A percentile compares a stretch with the other conserved stretches of the same genome.
phyloP scores from a whole-genome alignment of 108 stramenopile genomes.

The Cyclotella cryptica region DNA sequence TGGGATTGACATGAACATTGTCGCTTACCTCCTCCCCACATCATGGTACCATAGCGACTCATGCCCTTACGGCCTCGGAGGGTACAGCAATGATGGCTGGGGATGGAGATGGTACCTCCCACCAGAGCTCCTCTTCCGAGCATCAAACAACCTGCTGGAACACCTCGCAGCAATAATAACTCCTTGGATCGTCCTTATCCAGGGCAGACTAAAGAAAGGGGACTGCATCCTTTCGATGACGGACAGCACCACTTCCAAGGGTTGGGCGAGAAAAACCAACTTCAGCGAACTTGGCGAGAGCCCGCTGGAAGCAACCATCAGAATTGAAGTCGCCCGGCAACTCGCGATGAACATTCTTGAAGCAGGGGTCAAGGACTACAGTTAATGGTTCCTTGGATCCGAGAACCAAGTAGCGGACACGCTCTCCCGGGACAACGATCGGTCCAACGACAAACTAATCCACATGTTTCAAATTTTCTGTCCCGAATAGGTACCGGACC shows the following conservation, averaged over 20 bases:
- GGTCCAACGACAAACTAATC: slow-evolving; percentile 12
- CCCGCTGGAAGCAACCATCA: neutral
- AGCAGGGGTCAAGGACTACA: slow-evolving; percentile 8
- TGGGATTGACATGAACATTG: slow-evolving; percentile 18
- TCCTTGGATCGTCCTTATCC: slow-evolving; percentile 16
- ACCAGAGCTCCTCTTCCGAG: slow-evolving; percentile 7
- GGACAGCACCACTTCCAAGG: slow-evolving; percentile 19
- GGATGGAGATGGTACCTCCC: slow-evolving; percentile 28
- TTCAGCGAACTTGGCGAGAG: slow-evolving; percentile 17
- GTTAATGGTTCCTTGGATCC: slow-evolving; percentile 33
- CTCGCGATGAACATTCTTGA: slow-evolving; percentile 1
- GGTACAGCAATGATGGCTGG: slow-evolving; percentile 7
- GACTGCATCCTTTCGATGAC: slow-evolving; percentile 28
- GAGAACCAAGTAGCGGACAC: slow-evolving; percentile 29
- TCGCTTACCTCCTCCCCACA: neutral
- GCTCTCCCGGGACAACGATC: slow-evolving; percentile 18
- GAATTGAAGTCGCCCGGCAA: neutral
- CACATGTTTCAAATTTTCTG: neutral
- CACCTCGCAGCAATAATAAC: slow-evolving; percentile 10
- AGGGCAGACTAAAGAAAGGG: neutral
- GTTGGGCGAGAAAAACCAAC: slow-evolving; percentile 27
- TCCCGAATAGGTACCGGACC: slow-evolving; percentile 23
- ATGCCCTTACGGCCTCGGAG: slow-evolving; percentile 28
- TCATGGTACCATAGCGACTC: slow-evolving; percentile 20
- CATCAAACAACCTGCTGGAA: slow-evolving; percentile 34